Percentiles rank a stretch among this genome's conserved stretches.
phyloP scores from a whole-genome alignment of 305 asterid genomes.

The Fraxinus baroniana region DNA sequence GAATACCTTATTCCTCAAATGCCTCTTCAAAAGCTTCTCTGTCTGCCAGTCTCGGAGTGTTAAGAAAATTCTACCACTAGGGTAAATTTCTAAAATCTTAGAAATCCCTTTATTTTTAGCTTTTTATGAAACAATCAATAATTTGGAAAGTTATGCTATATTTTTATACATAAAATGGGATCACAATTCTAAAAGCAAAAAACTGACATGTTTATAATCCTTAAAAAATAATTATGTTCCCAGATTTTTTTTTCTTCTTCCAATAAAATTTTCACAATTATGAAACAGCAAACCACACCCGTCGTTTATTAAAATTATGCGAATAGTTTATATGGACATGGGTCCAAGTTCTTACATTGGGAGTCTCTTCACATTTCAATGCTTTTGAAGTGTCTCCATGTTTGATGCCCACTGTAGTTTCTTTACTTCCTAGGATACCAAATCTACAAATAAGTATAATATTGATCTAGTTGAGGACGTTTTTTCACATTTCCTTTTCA shows the following conservation, averaged over 20 bases:
- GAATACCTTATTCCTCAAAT: neutral
- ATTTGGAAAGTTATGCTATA: neutral
- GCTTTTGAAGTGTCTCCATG: neutral
- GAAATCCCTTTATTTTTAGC: neutral
- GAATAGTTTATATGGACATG: neutral
- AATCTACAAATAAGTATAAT: neutral
- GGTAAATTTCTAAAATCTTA: neutral
- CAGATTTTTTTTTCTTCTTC: neutral
- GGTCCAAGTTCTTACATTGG: neutral
- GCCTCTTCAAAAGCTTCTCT: neutral
- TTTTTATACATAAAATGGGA: neutral
- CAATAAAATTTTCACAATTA: neutral
- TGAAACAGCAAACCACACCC: neutral
- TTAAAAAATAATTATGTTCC: neutral
- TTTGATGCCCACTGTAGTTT: neutral
- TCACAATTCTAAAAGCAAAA: neutral
- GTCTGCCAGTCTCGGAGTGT: neutral
- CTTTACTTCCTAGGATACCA: neutral
- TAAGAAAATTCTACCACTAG: neutral
- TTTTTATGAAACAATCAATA: neutral
- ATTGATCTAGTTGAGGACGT: neutral
- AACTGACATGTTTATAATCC: neutral
- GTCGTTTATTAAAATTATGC: neutral
- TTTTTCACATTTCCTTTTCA: neutral
- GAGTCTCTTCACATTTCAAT: neutral